A percentile compares a stretch with the other conserved stretches of the same genome.
Conservation (phyloP, 805 yeast species). For the Kodamaea hsintzibuensis region DNA sequence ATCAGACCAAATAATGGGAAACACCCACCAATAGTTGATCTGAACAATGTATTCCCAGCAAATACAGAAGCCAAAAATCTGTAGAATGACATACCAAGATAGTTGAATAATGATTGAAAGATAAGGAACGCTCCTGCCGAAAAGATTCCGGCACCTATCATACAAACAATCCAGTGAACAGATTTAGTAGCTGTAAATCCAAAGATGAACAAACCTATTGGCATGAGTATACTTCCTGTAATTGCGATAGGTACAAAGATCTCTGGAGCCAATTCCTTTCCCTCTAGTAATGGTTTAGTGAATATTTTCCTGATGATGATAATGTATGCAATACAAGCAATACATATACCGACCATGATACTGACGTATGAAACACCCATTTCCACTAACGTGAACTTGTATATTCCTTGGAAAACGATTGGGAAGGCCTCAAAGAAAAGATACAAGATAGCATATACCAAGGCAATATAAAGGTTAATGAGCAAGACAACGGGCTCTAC, state of each 20-base stretch:
- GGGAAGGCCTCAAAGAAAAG: constrained; percentile 66
- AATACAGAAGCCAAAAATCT: constrained; percentile 57
- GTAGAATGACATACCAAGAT: constrained; percentile 49
- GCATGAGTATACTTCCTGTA: constrained; percentile 22
- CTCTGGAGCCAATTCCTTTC: constrained; percentile 17
- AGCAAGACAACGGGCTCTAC: constrained; percentile 59
- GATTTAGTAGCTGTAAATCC: constrained; percentile 21
- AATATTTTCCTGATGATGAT: constrained; percentile 10
- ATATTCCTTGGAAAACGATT: constrained; percentile 46
- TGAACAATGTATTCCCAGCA: constrained; percentile 54
- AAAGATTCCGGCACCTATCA: constrained; percentile 21
- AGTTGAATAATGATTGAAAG: constrained; percentile 54
- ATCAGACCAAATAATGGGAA: constrained; percentile 66
- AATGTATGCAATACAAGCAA: constrained; percentile 14
- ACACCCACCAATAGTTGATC: constrained; percentile 54
- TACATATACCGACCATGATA: constrained; percentile 46
- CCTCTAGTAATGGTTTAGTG: constrained; percentile 14
- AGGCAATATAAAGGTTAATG: constrained; percentile 51
- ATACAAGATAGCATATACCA: constrained; percentile 54
- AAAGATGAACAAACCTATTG: constrained; percentile 22
- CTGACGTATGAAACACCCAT: constrained; percentile 50
- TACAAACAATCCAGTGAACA: constrained; percentile 22
- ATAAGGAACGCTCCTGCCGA: constrained; percentile 26
- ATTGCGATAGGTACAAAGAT: constrained; percentile 22
- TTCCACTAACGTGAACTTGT: constrained; percentile 49